Evolutionary conservation across 2,329 filamentous ascomycete genomes (phyloP), one percentile per base, ranked within the genome.

Genomic region (Clarireedia monteithiana): DNA sequence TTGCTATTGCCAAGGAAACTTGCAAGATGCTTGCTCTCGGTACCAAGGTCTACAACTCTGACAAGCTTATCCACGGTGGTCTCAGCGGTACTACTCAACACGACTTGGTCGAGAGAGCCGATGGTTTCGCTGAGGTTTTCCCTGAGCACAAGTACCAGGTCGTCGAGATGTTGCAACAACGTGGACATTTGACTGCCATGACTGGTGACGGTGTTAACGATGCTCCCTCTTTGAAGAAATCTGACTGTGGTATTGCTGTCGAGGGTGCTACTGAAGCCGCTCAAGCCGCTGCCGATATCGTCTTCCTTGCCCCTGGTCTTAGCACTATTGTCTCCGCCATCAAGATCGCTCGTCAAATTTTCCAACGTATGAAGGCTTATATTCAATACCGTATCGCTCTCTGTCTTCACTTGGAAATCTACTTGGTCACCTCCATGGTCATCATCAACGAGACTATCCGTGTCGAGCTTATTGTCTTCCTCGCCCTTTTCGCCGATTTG

Each of bases 171-270:
- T 82, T 95, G 57, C 90, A 95, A 76, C 88, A 92, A 77, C 88
- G 90, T 83, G 90, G 90, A 64, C 91, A 95, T 76, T 83, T 95
- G 49, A 90, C 95, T 75, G 91, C 90, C 72, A 95, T 95, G 90
- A 95, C 90, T 75, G 90, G 90, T 81, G 91, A 95, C 66, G 90
- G 90, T 82, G 90, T 95, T 76, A 95, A 95, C 77, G 90, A 95
- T 72, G 90, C 90, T 67, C 89, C 90, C 61, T 95, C 89, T 17
- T 78, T 95, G 71, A 95, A 95, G 80, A 95, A 92, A 79, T 90
- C 90, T 30, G 89, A 96, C 75, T 95, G 89, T 68, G 91, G 90
- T 81, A 95, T 96, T 75, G 91, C 90, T 62, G 90, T 96, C 69
- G 89, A 95, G 76, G 90, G 89, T 77, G 85, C 91, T 59, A 94